phyloP scores from a whole-genome alignment of 2,329 filamentous ascomycete species.

The Clonostachys byssicola region DNA sequence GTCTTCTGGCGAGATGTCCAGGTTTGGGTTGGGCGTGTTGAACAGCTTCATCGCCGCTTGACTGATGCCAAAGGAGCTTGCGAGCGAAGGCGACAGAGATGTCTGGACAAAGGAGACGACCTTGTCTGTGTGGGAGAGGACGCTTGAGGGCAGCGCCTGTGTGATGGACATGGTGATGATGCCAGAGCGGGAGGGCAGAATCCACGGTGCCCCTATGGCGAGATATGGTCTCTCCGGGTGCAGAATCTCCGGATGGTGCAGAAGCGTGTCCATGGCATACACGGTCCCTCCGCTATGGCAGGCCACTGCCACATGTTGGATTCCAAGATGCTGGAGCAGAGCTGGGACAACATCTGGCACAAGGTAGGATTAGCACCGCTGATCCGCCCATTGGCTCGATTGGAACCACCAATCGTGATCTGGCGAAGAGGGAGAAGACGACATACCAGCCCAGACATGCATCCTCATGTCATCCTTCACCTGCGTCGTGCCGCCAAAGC shows the following conservation, averaged over 20 bases:
- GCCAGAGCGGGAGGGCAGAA: slow-evolving; percentile 16
- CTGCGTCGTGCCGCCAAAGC: slow-evolving; percentile 24
- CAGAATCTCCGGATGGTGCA: slow-evolving; percentile 19
- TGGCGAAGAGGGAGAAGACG: slow-evolving; percentile 8
- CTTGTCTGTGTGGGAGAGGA: not conserved
- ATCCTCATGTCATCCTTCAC: slow-evolving; percentile 12
- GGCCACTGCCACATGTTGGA: slow-evolving; percentile 18
- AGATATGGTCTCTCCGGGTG: slow-evolving; percentile 14
- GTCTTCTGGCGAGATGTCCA: not conserved
- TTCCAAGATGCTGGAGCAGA: slow-evolving; percentile 22
- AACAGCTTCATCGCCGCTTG: not conserved
- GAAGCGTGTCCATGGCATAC: slow-evolving; percentile 20
- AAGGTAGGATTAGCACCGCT: too few relatives aligned
- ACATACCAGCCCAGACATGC: slow-evolving; percentile 16
- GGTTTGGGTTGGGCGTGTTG: slow-evolving; percentile 1
- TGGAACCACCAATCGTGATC: too few relatives aligned
- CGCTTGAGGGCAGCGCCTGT: slow-evolving; percentile 8
- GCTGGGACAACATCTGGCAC: slow-evolving; percentile 10
- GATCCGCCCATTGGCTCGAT: too few relatives aligned
- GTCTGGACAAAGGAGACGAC: not conserved
- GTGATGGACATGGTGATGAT: slow-evolving; percentile 10
- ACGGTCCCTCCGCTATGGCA: slow-evolving; percentile 22
- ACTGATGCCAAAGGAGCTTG: not conserved
- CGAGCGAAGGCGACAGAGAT: not conserved
- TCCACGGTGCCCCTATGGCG: slow-evolving; percentile 21